A percentile compares a stretch with the other conserved stretches of the same genome.
These are phyloP conservation scores for Colletotrichum tanaceti DNA, from an alignment of 2,329 filamentous ascomycete species.

Conservation along the genomic window DNA sequence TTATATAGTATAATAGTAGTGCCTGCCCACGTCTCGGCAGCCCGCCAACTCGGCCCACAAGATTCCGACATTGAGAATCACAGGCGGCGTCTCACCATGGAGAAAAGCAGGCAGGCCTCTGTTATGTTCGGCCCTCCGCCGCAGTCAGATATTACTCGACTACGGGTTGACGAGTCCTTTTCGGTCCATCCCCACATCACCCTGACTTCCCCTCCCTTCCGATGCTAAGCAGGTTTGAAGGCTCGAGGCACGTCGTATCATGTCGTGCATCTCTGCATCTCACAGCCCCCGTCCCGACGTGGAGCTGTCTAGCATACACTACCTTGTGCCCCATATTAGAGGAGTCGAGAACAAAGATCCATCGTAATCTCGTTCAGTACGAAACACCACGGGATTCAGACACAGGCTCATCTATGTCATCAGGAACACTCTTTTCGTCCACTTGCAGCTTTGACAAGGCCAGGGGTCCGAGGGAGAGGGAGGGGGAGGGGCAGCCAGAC, in stretches of 20 bases:
- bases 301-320: conserved; percentile 28
- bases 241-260: conserved; percentile 25
- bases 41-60: conserved; percentile 10
- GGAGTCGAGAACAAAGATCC: conserved; percentile 29
- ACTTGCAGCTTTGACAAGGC: conserved; percentile 32
- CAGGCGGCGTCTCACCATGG: conserved; percentile 4
- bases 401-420: conserved; percentile 36
- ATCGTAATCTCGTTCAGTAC: conserved; percentile 19
- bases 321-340: conserved; percentile 29
- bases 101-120: conserved; percentile 2
- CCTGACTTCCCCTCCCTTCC: neutral
- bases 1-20: neutral
- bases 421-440: conserved; percentile 30
- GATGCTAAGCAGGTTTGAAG: conserved; percentile 4
- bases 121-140: neutral
- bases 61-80: conserved; percentile 10
- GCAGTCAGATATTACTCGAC: conserved; percentile 16
- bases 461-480: conserved; percentile 29
- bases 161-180: conserved; percentile 12
- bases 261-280: conserved; percentile 37
- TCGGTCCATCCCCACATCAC: conserved; percentile 9
- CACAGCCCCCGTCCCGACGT: conserved; percentile 20
- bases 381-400: conserved; percentile 21
- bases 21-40: conserved; percentile 6
- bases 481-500: conserved; percentile 30